Base-by-base conservation (phyloP, 1,284 basidiomycete species). In the Flammula alnicola region DNA sequence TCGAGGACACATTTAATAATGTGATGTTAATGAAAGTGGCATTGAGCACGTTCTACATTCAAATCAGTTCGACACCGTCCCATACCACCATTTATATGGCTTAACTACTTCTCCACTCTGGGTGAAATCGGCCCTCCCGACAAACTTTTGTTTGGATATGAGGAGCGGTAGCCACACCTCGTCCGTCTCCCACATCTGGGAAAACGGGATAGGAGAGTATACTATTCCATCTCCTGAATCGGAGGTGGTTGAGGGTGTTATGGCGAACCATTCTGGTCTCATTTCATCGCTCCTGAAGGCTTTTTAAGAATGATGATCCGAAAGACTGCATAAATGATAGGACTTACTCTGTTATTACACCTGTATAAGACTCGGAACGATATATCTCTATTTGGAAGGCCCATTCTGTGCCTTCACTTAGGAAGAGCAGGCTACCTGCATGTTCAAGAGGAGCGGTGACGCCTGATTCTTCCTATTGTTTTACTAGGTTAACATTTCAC, bases 391-490 rank as follows among this genome's bases (percentile, higher is more conserved):
- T 84, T 45, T 88, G 76, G 56, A 84, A 85, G 1, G 84, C 83
- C 63, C 73, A 76, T 36, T 81, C 77, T 4, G 69, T 63, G 3
- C 71, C 77, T 35, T 77, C 71, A 26, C 65, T 72, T 20, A 81
- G 65, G 63, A 89, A 91, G 47, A 89, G 69, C 12, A 90, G 65
- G 3, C 73, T 78, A 4, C 87, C 88, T 37, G 73, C 77, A 47
- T 82, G 79, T 44, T 72, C 65, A 9, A 91, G 71, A 2, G 77
- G 69, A 0, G 86, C 83, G 11, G 69, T 72, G 33, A 93, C 81
- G 0, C 89, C 86, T 4, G 88, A 80, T 69, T 93, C 90, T 74
- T 93, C 90, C 90, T 93, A 12, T 10, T 22, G n/a, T n/a, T n/a
- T n/a, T n/a, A n/a, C n/a, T n/a, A n/a, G n/a, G 4, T 14, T 17